A percentile compares a stretch with the other conserved stretches of the same genome.
Evolutionary conservation across 2,329 filamentous ascomycete species (phyloP).

Genomic region (Xylariaceae sp.): DNA sequence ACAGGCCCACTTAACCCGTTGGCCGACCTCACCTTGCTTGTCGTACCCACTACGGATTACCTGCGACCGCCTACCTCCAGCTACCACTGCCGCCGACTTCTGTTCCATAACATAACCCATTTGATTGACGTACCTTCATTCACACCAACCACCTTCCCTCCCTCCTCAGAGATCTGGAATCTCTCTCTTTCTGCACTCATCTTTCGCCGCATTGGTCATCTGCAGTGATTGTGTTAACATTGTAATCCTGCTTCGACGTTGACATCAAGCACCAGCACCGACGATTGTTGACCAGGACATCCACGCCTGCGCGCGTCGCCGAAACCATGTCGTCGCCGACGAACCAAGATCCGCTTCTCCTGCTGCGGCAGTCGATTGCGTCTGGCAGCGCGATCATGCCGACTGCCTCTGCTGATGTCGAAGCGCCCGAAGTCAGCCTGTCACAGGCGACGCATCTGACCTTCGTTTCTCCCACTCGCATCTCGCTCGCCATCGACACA

Average conservation of each 20-base stretch:
- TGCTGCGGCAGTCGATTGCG: conserved; percentile 78
- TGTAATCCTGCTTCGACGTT: neutral
- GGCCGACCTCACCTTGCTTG: too few relatives aligned
- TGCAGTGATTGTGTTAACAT: neutral
- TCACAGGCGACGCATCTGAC: conserved; percentile 73
- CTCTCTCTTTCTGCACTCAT: neutral
- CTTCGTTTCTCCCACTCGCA: conserved; percentile 58
- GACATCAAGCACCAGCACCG: neutral
- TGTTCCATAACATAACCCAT: too few relatives aligned
- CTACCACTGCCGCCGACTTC: too few relatives aligned
- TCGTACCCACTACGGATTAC: too few relatives aligned
- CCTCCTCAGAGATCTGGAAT: too few relatives aligned
- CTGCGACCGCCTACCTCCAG: too few relatives aligned
- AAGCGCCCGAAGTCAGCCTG: conserved; percentile 58
- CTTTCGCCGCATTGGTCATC: neutral
- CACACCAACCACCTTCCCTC: too few relatives aligned
- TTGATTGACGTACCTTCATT: too few relatives aligned
- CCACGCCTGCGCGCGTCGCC: neutral
- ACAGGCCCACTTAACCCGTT: neutral
- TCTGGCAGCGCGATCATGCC: conserved; percentile 65
- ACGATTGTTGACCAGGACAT: neutral
- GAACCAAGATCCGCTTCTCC: conserved; percentile 71
- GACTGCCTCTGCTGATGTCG: conserved; percentile 62
- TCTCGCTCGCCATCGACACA: conserved; percentile 62
- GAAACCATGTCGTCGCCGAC: conserved; percentile 48